Evolutionary conservation across 345 rosid genomes (phyloP).

Genomic region (Brassica incana): DNA sequence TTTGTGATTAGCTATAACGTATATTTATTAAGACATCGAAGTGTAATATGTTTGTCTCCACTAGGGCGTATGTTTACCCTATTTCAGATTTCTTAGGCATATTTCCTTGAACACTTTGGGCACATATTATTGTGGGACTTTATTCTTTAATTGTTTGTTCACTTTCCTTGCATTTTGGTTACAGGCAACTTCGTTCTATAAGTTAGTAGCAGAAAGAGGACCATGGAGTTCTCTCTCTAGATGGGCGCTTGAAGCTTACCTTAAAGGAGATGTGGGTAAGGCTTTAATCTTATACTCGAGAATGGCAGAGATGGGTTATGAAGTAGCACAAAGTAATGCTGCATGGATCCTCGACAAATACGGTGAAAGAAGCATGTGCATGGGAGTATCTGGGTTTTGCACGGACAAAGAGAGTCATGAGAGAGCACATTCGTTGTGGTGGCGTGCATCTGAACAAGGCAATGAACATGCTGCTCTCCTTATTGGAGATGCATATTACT

Average conservation of each 20-base stretch:
- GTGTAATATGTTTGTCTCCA: background rate
- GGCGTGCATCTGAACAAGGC: conserved; percentile 99
- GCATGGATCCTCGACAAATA: conserved; percentile 99
- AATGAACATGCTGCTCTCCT: conserved; percentile 98
- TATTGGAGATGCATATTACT: conserved; percentile 98
- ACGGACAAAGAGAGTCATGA: conserved; percentile 88
- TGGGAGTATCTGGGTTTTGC: conserved; percentile 92
- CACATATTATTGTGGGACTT: background rate
- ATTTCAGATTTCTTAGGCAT: background rate
- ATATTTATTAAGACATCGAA: background rate
- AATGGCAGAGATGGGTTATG: conserved; percentile 98
- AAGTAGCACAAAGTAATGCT: conserved; percentile 97
- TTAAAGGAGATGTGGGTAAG: conserved; percentile 90
- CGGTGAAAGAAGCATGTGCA: conserved; percentile 89
- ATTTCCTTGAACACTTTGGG: background rate
- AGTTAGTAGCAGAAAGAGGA: conserved; percentile 96
- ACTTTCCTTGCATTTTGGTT: conserved; percentile 24
- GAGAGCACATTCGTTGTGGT: conserved; percentile 93
- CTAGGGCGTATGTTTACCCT: background rate
- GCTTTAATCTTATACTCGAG: conserved; percentile 85
- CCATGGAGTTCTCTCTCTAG: conserved; percentile 99
- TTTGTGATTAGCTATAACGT: background rate
- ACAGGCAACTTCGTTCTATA: conserved; percentile 90
- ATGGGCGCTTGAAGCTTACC: conserved; percentile 95
- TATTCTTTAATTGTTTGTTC: conserved; percentile 1